Evolutionary conservation across 139 green algal species (phyloP), one percentile per base, ranked within the genome.

Genomic region (Tetradesmus obliquus): DNA sequence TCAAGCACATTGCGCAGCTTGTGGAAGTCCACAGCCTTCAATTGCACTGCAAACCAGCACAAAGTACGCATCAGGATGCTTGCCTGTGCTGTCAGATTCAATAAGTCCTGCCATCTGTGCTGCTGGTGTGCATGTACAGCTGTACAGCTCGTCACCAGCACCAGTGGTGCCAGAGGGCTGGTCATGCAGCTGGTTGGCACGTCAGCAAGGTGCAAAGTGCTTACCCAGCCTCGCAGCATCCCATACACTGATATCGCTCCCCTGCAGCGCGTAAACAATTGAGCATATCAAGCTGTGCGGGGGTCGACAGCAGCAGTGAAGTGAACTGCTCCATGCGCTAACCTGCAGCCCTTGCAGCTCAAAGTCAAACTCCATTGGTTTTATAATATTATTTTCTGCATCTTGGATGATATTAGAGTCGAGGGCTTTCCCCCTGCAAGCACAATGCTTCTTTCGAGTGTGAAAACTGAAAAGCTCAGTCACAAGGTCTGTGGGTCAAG

Each of bases 1-100:
- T 94, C 92, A 19, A 94, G 19, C 9, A 93, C 54, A 55, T 91
- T 60, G 17, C 84, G 89, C 54, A 94, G 84, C 83, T 92, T 90
- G 54, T 94, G 84, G 60, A 90, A 91, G 2, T 94, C 89, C 4
- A 91, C 60, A 20, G 20, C n/a, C 13, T 54, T 58, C 5, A 92
- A 82, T 1, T 74, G 81, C 8, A 45, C 89, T 92, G 66, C 76
- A 86, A 3, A 10, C 6, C 17, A 86, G 12, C 20, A 86, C 12
- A 76, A 13, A 6, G 9, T 15, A 86, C 12, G 80, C 76, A 83
- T 15, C 76, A 83, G n/a, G 76, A 45, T 55, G 76, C 12, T 22
- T 17, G 76, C 12, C n/a, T 17, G 22, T 83, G 15, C 15, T 83
- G 62, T 72, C 10, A 72, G 62, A 12, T 12, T 12, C 62, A 13